Conservation (phyloP, 2,329 filamentous ascomycete species). For the Drechslerella coelobrocha region DNA sequence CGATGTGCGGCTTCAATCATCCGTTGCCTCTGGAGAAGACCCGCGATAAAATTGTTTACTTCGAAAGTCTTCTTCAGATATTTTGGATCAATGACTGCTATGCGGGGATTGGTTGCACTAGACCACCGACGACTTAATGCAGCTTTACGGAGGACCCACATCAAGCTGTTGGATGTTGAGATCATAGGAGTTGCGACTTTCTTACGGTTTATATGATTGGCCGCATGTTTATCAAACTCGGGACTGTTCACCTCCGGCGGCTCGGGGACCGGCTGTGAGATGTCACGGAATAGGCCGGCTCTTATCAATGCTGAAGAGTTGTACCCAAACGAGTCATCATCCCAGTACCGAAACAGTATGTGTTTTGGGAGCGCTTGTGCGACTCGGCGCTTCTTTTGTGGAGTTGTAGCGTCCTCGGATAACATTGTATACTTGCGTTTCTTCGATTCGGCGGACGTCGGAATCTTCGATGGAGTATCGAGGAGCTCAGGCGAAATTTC, state of each 20-base stretch:
- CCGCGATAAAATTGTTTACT: constrained; percentile 26
- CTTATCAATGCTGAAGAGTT: constrained; percentile 33
- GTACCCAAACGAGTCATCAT: constrained; percentile 40
- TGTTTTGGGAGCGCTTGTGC: constrained; percentile 7
- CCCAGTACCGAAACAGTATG: constrained; percentile 43
- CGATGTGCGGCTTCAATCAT: constrained; percentile 44
- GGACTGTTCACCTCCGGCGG: constrained; percentile 24
- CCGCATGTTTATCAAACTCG: constrained; percentile 33
- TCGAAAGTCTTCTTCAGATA: constrained; percentile 26
- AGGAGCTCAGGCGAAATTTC: constrained; percentile 7
- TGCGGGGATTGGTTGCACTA: constrained; percentile 30
- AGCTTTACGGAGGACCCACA: constrained; percentile 47
- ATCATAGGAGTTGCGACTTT: constrained; percentile 45
- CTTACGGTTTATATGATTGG: constrained; percentile 42
- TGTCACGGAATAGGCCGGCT: constrained; percentile 40
- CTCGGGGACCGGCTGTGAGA: constrained; percentile 25
- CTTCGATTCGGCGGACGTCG: constrained; percentile 2
- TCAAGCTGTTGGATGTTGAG: constrained; percentile 44
- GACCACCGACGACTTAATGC: constrained; percentile 30
- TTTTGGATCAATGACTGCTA: constrained; percentile 38
- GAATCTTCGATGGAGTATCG: constrained; percentile 33
- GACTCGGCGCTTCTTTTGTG: not conserved
- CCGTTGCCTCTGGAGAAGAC: constrained; percentile 20
- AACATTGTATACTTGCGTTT: constrained; percentile 17
- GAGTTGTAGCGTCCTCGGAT: not conserved